Percentiles rank a stretch among this genome's conserved stretches.
Evolutionary conservation across 768 basidiomycete species (phyloP).

Genomic region (Floccularia luteovirens): DNA sequence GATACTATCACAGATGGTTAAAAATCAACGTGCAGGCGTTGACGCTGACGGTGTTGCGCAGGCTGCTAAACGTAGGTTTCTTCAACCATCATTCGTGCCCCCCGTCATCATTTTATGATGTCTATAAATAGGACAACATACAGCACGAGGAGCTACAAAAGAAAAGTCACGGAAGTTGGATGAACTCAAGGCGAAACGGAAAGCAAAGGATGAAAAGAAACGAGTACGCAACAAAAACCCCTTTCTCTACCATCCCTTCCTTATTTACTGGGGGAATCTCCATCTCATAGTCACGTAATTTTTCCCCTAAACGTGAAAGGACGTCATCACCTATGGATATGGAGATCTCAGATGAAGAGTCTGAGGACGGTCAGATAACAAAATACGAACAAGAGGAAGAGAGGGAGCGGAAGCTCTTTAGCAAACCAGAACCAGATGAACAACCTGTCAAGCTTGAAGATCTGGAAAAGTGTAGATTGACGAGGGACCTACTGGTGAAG

Average conservation of each 20-base stretch:
- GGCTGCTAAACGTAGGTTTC: constrained; percentile 66
- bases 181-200: constrained; percentile 80
- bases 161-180: constrained; percentile 75
- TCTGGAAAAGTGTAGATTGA: constrained; percentile 54
- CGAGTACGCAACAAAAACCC: constrained; percentile 56
- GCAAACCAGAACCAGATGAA: constrained; percentile 24
- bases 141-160: constrained; percentile 65
- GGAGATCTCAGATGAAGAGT: constrained; percentile 82
- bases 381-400: constrained; percentile 72
- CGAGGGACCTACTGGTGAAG: constrained; percentile 65
- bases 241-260: no score
- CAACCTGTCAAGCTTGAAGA: constrained; percentile 50
- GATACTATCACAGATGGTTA: constrained; percentile 67
- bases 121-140: constrained; percentile 56
- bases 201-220: constrained; percentile 85
- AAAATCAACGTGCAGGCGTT: constrained; percentile 47
- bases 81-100: constrained; percentile 1
- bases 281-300: constrained; percentile 30
- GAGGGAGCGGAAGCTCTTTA: constrained; percentile 36
- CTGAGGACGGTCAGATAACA: constrained; percentile 75
- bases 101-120: constrained; percentile 3
- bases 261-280: no score
- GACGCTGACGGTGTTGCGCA: constrained; percentile 54
- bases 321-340: constrained; percentile 82
- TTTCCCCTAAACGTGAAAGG: constrained; percentile 61